Evolutionary conservation across 2,329 filamentous ascomycete species (phyloP).

Genomic region (Epichloe baconii): DNA sequence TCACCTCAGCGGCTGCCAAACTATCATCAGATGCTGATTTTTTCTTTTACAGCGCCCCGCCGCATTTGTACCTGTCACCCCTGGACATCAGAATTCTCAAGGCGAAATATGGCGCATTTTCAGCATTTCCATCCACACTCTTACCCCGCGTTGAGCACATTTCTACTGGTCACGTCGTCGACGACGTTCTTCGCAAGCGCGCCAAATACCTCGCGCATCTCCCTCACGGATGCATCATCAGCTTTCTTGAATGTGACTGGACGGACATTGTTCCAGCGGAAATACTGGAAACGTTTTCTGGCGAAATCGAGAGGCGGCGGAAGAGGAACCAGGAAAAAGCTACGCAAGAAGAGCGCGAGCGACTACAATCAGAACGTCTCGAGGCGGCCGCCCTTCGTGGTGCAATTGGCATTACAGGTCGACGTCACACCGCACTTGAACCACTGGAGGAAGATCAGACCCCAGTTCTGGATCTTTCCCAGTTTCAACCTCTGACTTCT

Average conservation of each 20-base stretch:
- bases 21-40: constrained; percentile 40
- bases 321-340: constrained; percentile 75
- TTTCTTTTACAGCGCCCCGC: constrained; percentile 77
- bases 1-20: constrained; percentile 6
- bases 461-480: constrained; percentile 37
- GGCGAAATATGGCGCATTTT: constrained; percentile 73
- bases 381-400: constrained; percentile 58
- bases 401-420: constrained; percentile 21
- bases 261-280: constrained; percentile 71
- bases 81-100: constrained; percentile 89
- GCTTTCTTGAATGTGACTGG: constrained; percentile 90
- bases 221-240: constrained; percentile 81
- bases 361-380: constrained; percentile 66
- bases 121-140: constrained; percentile 71
- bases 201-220: constrained; percentile 81
- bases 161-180: constrained; percentile 74
- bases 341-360: constrained; percentile 72
- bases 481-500: constrained; percentile 50
- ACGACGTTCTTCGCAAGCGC: constrained; percentile 70
- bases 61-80: constrained; percentile 80
- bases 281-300: constrained; percentile 60
- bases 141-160: constrained; percentile 81
- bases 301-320: constrained; percentile 62
- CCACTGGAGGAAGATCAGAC: constrained; percentile 23
- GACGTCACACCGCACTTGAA: constrained; percentile 21